Percentiles rank a stretch among this genome's conserved stretches.
These are phyloP conservation scores for Bryum argenteum DNA, from an alignment of 225 moss, liverwort and hornwort species.

Conservation along the genomic window DNA sequence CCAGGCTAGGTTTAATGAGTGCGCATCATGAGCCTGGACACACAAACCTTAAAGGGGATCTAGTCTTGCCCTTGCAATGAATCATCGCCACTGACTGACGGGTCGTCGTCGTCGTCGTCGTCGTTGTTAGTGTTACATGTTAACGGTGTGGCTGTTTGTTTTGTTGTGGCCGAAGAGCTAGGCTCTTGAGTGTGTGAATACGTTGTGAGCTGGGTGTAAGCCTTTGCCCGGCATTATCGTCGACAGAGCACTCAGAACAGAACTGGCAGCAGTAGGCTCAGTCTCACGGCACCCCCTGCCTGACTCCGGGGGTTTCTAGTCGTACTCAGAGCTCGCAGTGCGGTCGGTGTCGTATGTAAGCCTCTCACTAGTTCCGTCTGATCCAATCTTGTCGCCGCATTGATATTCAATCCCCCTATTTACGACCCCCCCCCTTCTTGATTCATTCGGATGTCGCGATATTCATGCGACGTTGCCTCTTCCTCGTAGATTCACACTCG, in stretches of 20 bases:
- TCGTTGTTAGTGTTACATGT: too few species aligned
- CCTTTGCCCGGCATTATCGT: slow-evolving; percentile 39
- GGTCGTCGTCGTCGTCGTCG: slow-evolving; percentile 7
- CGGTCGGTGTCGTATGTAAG: slow-evolving; percentile 34
- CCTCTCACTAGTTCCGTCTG: slow-evolving; percentile 6
- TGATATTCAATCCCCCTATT: slow-evolving; percentile 32
- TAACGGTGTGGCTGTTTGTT: slow-evolving; percentile 15
- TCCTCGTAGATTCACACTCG: slow-evolving; percentile 9
- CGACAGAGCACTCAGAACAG: slow-evolving; percentile 39
- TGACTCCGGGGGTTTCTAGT: slow-evolving; percentile 23
- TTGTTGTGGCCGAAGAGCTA: too few species aligned
- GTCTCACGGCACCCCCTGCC: slow-evolving; percentile 31
- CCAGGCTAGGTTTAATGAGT: slow-evolving; percentile 34
- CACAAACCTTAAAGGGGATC: slow-evolving; percentile 50
- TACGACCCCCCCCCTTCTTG: slow-evolving; percentile 3
- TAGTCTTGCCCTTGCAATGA: slow-evolving; percentile 40
- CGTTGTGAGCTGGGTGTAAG: slow-evolving; percentile 45
- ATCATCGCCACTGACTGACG: slow-evolving; percentile 30
- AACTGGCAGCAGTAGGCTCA: slow-evolving; percentile 36
- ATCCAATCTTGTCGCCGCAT: slow-evolving; percentile 35
- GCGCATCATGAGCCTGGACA: slow-evolving; percentile 45
- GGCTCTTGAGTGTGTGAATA: slow-evolving; percentile 1
- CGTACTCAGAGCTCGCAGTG: neutral
- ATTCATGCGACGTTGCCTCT: slow-evolving; percentile 22
- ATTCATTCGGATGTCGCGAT: slow-evolving; percentile 25